Evolutionary conservation across 2,329 filamentous ascomycete genomes (phyloP).

Genomic region (Pezicula radicicola): DNA sequence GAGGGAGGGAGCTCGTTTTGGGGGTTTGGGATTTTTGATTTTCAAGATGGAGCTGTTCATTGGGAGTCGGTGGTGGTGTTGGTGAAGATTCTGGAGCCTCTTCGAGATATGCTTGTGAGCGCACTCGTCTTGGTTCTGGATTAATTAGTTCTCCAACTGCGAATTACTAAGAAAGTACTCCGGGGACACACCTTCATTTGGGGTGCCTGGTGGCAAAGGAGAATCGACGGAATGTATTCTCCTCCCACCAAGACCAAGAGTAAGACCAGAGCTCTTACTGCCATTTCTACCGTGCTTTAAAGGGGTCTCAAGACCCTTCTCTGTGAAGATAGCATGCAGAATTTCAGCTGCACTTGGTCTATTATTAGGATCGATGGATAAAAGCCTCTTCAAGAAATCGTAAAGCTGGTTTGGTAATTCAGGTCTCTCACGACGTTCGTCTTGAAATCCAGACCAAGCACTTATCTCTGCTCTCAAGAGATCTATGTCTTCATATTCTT

Average conservation of each 20-base stretch:
- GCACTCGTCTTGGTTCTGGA: conserved; percentile 9
- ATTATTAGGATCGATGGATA: conserved; percentile 73
- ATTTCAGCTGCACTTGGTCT: conserved; percentile 87
- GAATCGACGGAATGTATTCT: conserved; percentile 29
- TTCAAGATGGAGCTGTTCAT: conserved; percentile 16
- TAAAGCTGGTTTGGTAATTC: conserved; percentile 88
- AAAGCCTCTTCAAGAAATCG: conserved; percentile 73
- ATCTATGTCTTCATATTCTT: conserved; percentile 90
- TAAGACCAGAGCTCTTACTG: background rate
- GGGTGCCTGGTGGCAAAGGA: conserved; percentile 22
- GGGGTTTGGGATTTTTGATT: conserved; percentile 1
- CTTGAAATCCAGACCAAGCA: conserved; percentile 82
- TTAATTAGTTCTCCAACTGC: background rate
- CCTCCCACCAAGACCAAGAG: conserved; percentile 18
- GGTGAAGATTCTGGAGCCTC: conserved; percentile 20
- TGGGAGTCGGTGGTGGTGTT: conserved; percentile 12
- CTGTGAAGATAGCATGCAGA: conserved; percentile 39
- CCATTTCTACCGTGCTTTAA: conserved; percentile 19
- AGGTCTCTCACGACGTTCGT: conserved; percentile 68
- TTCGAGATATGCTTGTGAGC: conserved; percentile 25
- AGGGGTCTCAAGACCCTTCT: conserved; percentile 26
- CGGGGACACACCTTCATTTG: conserved; percentile 20
- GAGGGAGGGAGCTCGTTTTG: conserved; percentile 26
- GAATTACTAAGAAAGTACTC: background rate
- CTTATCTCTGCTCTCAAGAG: conserved; percentile 81